Percentiles rank a stretch among this genome's conserved stretches.
Evolutionary conservation across 192 early-diverging fungal genomes (phyloP).

Genomic region (Chytriomyces hyalinus): DNA sequence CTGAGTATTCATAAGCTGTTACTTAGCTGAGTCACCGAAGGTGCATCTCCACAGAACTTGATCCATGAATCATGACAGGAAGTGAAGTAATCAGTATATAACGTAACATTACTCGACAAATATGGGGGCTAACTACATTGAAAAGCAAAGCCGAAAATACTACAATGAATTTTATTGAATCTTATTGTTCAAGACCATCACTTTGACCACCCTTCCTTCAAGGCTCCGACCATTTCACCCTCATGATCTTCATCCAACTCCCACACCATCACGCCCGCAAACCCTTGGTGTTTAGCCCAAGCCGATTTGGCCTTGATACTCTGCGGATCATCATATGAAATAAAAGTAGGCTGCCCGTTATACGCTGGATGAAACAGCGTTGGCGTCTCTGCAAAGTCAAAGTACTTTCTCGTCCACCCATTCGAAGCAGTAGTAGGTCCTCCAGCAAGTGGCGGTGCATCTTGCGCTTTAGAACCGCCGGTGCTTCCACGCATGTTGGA

Average conservation of each 20-base stretch:
- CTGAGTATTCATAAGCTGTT: too few relatives aligned
- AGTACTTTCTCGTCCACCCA: slow-evolving; percentile 65
- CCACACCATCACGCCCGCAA: slow-evolving; percentile 1
- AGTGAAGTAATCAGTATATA: too few relatives aligned
- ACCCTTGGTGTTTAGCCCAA: slow-evolving; percentile 47
- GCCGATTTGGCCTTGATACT: slow-evolving; percentile 68
- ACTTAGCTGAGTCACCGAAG: too few relatives aligned
- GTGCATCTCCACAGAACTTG: too few relatives aligned
- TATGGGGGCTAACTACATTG: too few relatives aligned
- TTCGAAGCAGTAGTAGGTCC: slow-evolving; percentile 45
- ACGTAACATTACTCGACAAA: too few relatives aligned
- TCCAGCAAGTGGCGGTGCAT: slow-evolving; percentile 38
- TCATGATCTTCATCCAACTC: slow-evolving; percentile 8
- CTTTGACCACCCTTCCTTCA: not conserved
- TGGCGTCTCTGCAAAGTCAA: slow-evolving; percentile 56
- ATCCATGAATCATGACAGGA: too few relatives aligned
- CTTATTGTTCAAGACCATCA: slow-evolving; percentile 1
- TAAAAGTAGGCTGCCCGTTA: slow-evolving; percentile 60
- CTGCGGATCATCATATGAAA: slow-evolving; percentile 77
- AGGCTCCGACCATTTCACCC: not conserved
- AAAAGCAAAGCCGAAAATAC: too few relatives aligned
- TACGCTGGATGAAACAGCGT: slow-evolving; percentile 48
- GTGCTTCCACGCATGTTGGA: slow-evolving; percentile 62
- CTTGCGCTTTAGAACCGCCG: not conserved
- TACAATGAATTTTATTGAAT: slow-evolving; percentile 51